Evolutionary conservation across 2,329 filamentous ascomycete species (phyloP).

Genomic region (Aspergillus floridensis): DNA sequence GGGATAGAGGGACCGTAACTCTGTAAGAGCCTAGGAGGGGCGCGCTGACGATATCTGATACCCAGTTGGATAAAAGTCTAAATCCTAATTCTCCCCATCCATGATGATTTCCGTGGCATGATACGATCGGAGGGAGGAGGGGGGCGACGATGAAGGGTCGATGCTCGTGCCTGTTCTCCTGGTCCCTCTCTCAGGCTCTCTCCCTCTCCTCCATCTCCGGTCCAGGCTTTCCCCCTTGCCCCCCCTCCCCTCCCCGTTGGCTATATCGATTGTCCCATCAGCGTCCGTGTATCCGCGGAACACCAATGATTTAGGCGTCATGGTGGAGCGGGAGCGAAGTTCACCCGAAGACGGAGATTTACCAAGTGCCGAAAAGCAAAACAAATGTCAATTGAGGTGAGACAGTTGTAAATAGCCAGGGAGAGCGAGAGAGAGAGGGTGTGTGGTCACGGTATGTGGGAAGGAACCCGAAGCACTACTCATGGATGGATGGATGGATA

Average conservation of each 20-base stretch:
- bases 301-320: not conserved
- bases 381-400: not conserved
- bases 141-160: not conserved
- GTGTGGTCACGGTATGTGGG: too few species aligned
- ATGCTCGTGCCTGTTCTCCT: not conserved
- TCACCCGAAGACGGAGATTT: constrained; percentile 3
- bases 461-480: not conserved
- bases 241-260: not conserved
- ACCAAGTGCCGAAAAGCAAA: constrained; percentile 1
- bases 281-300: not conserved
- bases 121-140: not conserved
- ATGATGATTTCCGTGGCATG: not conserved
- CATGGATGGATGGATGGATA: not conserved
- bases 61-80: constrained; percentile 3
- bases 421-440: not conserved
- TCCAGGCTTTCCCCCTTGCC: not conserved
- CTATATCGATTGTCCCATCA: not conserved
- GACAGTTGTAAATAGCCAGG: not conserved
- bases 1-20: not conserved
- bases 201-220: not conserved
- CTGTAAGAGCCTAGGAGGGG: not conserved
- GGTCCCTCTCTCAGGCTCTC: too few species aligned
- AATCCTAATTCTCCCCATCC: not conserved
- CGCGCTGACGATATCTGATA: constrained; percentile 4
- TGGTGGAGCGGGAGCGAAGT: not conserved